Percentiles rank a stretch among this genome's conserved stretches.
Conservation (phyloP, 2,329 filamentous ascomycete genomes). For the Cadophora sp. region DNA sequence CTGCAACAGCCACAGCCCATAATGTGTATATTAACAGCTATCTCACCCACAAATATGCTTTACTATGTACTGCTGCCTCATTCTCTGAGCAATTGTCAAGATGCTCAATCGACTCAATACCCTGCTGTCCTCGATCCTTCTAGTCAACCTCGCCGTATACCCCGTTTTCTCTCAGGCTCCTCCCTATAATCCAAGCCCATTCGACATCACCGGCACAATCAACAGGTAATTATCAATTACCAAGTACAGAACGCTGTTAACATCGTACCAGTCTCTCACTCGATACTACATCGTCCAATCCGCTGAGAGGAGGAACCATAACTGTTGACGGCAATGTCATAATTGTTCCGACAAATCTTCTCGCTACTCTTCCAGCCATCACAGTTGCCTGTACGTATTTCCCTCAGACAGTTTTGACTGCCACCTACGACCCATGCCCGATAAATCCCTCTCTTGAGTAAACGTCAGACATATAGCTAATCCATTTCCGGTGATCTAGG, state of each 20-base stretch:
- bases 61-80: too few relatives aligned
- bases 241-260: not conserved
- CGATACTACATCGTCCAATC: slow-evolving; percentile 15
- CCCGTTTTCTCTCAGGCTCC: slow-evolving; percentile 2
- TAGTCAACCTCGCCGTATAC: not conserved
- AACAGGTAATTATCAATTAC: slow-evolving; percentile 24
- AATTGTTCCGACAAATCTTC: slow-evolving; percentile 30
- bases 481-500: not conserved
- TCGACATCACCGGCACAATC: slow-evolving; percentile 30
- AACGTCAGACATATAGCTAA: too few relatives aligned
- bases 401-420: too few relatives aligned
- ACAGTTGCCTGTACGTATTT: slow-evolving; percentile 29
- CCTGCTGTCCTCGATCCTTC: not conserved
- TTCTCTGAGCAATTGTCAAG: not conserved
- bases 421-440: too few relatives aligned
- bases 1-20: too few relatives aligned
- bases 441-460: too few relatives aligned
- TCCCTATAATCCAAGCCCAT: slow-evolving; percentile 35
- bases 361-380: slow-evolving; percentile 36
- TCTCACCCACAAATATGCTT: too few relatives aligned
- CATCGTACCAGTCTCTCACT: not conserved
- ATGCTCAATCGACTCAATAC: not conserved
- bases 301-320: slow-evolving; percentile 35
- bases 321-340: slow-evolving; percentile 31
- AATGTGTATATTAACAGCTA: too few relatives aligned